These are phyloP conservation scores for Aureobasidium sp. DNA, from an alignment of 2,329 filamentous ascomycete species.

Conservation along the genomic window DNA sequence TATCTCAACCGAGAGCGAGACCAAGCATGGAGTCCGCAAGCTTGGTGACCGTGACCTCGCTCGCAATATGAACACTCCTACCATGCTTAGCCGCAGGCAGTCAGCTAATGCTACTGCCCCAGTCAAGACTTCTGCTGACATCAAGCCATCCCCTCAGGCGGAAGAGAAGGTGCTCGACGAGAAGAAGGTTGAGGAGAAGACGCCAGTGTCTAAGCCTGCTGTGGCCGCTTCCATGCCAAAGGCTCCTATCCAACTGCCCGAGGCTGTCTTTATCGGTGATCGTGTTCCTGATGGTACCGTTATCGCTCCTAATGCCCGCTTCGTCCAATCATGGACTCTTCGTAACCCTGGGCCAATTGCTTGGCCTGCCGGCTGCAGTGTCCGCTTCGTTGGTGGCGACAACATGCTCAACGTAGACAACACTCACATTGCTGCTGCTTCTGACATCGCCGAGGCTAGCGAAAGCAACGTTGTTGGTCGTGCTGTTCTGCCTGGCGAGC, in stretches of 20 bases:
- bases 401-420: slow-evolving; percentile 91
- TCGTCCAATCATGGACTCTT: slow-evolving; percentile 87
- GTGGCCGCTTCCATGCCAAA: background rate
- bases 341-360: slow-evolving; percentile 69
- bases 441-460: slow-evolving; percentile 67
- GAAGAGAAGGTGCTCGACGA: slow-evolving; percentile 5
- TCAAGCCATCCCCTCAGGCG: slow-evolving; percentile 45
- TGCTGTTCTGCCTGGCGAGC: slow-evolving; percentile 63
- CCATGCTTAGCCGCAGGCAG: background rate
- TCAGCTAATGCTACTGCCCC: slow-evolving; percentile 22
- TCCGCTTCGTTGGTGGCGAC: slow-evolving; percentile 88
- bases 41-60: slow-evolving; percentile 58
- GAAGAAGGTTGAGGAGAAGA: background rate
- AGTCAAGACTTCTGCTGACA: slow-evolving; percentile 66
- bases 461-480: slow-evolving; percentile 71
- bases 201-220: background rate
- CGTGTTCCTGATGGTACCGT: slow-evolving; percentile 69
- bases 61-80: slow-evolving; percentile 18
- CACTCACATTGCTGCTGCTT: slow-evolving; percentile 66
- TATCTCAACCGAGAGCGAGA: slow-evolving; percentile 76
- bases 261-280: slow-evolving; percentile 69
- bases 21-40: slow-evolving; percentile 58
- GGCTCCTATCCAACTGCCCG: slow-evolving; percentile 34
- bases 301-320: slow-evolving; percentile 61
- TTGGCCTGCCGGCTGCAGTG: slow-evolving; percentile 85